These are phyloP conservation scores for Pseudohalonectria lignicola DNA, from an alignment of 2,329 filamentous ascomycete species.

Conservation along the genomic window DNA sequence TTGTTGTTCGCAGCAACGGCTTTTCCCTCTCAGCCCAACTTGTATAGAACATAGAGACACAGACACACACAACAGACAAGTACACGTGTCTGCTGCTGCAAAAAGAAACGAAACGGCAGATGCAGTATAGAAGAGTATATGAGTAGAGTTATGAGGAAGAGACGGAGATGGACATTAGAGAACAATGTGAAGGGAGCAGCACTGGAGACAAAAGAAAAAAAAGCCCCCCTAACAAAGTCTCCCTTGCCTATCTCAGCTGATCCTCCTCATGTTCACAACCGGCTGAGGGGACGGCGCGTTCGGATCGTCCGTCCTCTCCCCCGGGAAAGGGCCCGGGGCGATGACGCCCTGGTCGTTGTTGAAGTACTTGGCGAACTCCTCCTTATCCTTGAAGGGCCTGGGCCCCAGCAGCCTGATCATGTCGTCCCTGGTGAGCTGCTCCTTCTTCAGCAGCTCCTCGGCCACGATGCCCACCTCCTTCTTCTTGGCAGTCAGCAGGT, in stretches of 20 bases:
- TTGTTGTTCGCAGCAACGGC: too few species aligned
- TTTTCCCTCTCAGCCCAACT: background rate
- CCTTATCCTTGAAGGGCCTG: slow-evolving; percentile 71
- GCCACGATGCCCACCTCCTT: slow-evolving; percentile 79
- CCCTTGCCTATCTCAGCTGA: background rate
- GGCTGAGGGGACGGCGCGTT: background rate
- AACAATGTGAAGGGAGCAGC: too few species aligned
- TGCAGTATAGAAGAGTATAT: too few species aligned
- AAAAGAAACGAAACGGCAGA: background rate
- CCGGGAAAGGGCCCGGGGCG: slow-evolving; percentile 44
- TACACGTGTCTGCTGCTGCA: background rate
- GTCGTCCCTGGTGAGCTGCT: slow-evolving; percentile 84
- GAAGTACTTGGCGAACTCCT: slow-evolving; percentile 95
- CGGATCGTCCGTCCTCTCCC: slow-evolving; percentile 17
- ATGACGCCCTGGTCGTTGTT: slow-evolving; percentile 39
- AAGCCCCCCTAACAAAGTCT: too few species aligned
- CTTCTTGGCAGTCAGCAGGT: slow-evolving; percentile 77
- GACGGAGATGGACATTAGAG: too few species aligned
- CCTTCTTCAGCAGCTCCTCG: slow-evolving; percentile 85
- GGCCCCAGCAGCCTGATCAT: slow-evolving; percentile 80
- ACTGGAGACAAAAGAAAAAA: too few species aligned
- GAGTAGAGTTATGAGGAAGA: too few species aligned
- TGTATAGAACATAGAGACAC: background rate
- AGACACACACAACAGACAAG: background rate
- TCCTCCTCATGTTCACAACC: background rate